Percentiles rank a stretch among this genome's conserved stretches.
Evolutionary conservation across 768 basidiomycete species (phyloP).

Genomic region (Lentinula detonsa): DNA sequence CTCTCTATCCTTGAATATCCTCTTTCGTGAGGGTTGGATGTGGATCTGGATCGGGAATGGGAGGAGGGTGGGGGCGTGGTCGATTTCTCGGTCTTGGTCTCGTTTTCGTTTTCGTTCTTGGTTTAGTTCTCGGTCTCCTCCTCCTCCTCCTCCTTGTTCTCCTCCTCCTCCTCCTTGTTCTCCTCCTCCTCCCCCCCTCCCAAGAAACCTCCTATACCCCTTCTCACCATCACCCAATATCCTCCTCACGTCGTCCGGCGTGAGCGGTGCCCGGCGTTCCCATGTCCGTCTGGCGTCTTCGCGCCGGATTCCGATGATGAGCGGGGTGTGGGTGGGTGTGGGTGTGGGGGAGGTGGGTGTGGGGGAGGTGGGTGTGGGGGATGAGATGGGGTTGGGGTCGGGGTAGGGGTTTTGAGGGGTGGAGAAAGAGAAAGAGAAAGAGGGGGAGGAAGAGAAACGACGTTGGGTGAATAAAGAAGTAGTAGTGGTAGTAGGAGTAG

Average conservation of each 20-base stretch:
- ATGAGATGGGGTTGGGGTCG: too few species aligned
- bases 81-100: background rate
- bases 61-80: background rate
- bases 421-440: too few species aligned
- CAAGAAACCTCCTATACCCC: background rate
- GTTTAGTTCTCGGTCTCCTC: background rate
- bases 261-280: conserved; percentile 83
- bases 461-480: too few species aligned
- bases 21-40: conserved; percentile 22
- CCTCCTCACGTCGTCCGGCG: conserved; percentile 63
- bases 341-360: too few species aligned
- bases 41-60: background rate
- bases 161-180: too few species aligned
- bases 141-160: background rate
- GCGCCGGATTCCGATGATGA: conserved; percentile 50
- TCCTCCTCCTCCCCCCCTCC: background rate
- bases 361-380: too few species aligned
- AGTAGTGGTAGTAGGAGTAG: too few species aligned
- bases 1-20: conserved; percentile 63
- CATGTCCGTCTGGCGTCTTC: conserved; percentile 80
- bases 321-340: background rate
- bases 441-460: too few species aligned
- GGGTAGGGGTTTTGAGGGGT: too few species aligned
- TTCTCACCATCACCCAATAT: conserved; percentile 66
- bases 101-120: background rate